These are phyloP conservation scores for Aureobasidium sp. DNA, from an alignment of 2,329 filamentous ascomycete species.

Conservation along the genomic window DNA sequence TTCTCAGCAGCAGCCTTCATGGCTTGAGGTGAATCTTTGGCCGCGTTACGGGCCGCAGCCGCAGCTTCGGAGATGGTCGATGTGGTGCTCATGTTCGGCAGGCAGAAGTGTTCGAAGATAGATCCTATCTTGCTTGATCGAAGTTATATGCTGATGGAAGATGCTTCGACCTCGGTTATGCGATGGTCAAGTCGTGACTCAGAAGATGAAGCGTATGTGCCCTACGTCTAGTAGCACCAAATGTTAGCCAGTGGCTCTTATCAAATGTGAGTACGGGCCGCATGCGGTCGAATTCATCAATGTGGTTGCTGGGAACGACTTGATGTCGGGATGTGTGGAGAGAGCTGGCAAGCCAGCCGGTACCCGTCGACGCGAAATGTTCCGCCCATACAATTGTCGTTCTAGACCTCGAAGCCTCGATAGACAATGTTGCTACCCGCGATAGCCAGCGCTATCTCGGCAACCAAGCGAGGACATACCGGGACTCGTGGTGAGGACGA, in stretches of 20 bases:
- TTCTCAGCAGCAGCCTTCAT: constrained; percentile 35
- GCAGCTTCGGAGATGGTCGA: constrained; percentile 33
- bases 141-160: background rate
- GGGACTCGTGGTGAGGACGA: background rate
- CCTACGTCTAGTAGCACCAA: background rate
- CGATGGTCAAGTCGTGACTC: background rate
- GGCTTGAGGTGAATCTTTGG: constrained; percentile 25
- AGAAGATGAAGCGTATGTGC: background rate
- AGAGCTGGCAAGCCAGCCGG: background rate
- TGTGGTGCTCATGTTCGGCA: constrained; percentile 23
- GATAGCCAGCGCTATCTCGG: background rate
- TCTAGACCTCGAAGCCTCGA: background rate
- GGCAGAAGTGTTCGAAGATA: constrained; percentile 7
- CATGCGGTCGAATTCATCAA: background rate
- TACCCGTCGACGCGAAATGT: background rate
- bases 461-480: background rate
- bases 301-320: background rate
- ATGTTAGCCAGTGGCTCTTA: background rate
- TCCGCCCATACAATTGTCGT: constrained; percentile 3
- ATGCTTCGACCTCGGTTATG: background rate
- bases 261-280: background rate
- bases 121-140: constrained; percentile 8
- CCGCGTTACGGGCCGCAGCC: constrained; percentile 26
- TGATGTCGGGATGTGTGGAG: constrained; percentile 8
- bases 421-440: background rate